Conservation (phyloP, 1,284 basidiomycete genomes). For the Fereydounia khargensis region DNA sequence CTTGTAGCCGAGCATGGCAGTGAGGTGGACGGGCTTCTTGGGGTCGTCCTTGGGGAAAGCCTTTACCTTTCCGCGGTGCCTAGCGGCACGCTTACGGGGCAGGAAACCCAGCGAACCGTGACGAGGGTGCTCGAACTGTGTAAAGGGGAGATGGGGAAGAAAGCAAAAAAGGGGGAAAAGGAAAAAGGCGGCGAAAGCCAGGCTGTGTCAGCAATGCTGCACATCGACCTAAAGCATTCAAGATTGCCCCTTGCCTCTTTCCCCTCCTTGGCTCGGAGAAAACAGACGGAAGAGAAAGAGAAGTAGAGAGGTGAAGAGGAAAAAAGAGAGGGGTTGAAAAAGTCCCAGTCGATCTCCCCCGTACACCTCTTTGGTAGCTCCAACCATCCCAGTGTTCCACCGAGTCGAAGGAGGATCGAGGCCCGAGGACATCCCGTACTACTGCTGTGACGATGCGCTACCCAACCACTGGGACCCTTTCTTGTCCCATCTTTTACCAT, state of each 20-base stretch:
- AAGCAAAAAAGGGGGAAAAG: conserved; percentile 7
- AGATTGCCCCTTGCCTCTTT: conserved; percentile 2
- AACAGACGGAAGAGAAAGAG: too few species aligned
- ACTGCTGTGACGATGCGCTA: too few species aligned
- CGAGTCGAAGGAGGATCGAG: too few species aligned
- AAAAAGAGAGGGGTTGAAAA: too few species aligned
- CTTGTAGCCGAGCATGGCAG: conserved; percentile 99
- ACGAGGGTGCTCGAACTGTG: conserved; percentile 56
- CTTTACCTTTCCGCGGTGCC: conserved; percentile 56
- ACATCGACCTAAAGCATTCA: conserved; percentile 43
- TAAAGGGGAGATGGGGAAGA: conserved; percentile 4
- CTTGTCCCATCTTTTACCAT: too few species aligned
- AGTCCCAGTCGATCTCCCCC: too few species aligned
- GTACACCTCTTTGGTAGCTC: too few species aligned
- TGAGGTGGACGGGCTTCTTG: conserved; percentile 98
- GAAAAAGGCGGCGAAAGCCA: conserved; percentile 35
- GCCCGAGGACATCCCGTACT: too few species aligned
- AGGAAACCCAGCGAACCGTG: conserved; percentile 57
- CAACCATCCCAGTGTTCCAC: too few species aligned
- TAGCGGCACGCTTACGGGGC: conserved; percentile 57
- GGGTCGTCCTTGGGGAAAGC: conserved; percentile 79
- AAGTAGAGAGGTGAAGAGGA: too few species aligned
- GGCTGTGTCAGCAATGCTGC: conserved; percentile 45
- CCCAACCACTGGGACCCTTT: too few species aligned
- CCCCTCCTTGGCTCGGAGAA: not conserved